Conservation (phyloP, 169 alveolate species). For the Plasmodium vivax region DNA sequence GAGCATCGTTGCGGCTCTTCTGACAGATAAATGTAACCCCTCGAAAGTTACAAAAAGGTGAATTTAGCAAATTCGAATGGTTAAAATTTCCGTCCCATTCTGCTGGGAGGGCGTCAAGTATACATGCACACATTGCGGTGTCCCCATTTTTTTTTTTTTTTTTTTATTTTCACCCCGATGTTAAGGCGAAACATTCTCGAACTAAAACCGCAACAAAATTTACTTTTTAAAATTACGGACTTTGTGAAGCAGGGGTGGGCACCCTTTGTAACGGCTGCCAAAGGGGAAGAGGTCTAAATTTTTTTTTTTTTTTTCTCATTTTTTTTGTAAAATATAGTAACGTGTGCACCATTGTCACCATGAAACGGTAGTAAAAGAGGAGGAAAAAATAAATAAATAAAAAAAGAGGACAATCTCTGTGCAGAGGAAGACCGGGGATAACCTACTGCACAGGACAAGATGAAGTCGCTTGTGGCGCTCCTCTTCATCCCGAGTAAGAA, state of each 20-base stretch:
- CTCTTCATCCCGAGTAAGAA: neutral
- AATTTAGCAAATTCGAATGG: neutral
- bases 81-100: neutral
- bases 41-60: neutral
- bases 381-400: neutral
- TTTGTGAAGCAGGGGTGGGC: neutral
- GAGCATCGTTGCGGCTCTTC: neutral
- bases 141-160: neutral
- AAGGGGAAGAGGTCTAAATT: neutral
- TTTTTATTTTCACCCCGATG: neutral
- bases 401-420: neutral
- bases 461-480: neutral
- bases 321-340: no score
- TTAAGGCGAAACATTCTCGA: neutral
- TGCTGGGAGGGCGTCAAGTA: neutral
- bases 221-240: neutral
- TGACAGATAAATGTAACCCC: neutral
- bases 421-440: neutral
- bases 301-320: neutral
- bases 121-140: neutral
- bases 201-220: neutral
- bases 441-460: neutral
- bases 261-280: neutral
- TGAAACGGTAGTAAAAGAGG: neutral
- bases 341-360: neutral